Evolutionary conservation across 768 basidiomycete species (phyloP).

Genomic region (Panellus pusillus): DNA sequence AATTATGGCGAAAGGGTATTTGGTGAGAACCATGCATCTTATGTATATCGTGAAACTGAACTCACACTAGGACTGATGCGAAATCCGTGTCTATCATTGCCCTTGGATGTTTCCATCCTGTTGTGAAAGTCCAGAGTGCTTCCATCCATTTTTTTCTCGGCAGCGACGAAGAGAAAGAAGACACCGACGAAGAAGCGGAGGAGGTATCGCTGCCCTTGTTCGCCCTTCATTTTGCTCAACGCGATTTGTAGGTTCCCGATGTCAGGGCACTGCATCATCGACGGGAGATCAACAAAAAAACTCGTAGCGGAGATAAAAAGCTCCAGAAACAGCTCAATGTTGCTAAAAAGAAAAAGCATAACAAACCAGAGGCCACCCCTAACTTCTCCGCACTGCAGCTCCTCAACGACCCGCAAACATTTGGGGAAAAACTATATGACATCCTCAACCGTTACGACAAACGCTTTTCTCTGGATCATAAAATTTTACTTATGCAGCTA

Average conservation of each 20-base stretch:
- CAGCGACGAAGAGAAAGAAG: slow-evolving; percentile 71
- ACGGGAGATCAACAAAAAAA: slow-evolving; percentile 93
- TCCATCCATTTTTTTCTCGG: slow-evolving; percentile 98
- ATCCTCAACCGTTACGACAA: slow-evolving; percentile 84
- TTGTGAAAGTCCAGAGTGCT: slow-evolving; percentile 90
- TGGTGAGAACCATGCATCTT: slow-evolving; percentile 49
- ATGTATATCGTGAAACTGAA: slow-evolving; percentile 2
- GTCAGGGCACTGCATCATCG: slow-evolving; percentile 79
- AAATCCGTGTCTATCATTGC: slow-evolving; percentile 93
- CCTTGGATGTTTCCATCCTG: slow-evolving; percentile 90
- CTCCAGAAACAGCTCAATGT: slow-evolving; percentile 68
- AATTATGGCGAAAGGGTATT: slow-evolving; percentile 90
- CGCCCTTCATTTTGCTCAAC: not conserved
- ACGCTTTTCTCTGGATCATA: slow-evolving; percentile 95
- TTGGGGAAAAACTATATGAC: slow-evolving; percentile 91
- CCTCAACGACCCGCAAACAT: slow-evolving; percentile 92
- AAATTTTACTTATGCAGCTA: slow-evolving; percentile 95
- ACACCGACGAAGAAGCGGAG: slow-evolving; percentile 71
- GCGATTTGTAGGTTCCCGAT: slow-evolving; percentile 52
- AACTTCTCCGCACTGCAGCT: slow-evolving; percentile 95
- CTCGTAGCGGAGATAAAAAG: slow-evolving; percentile 78
- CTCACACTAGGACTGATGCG: slow-evolving; percentile 67
- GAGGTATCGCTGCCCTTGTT: slow-evolving; percentile 35
- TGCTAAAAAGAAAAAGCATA: slow-evolving; percentile 59
- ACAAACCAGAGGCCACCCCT: slow-evolving; percentile 35